Percentiles rank a stretch among this genome's conserved stretches.
phyloP scores from a whole-genome alignment of 805 yeast species.

The Zygosaccharomyces kombuchaensis region DNA sequence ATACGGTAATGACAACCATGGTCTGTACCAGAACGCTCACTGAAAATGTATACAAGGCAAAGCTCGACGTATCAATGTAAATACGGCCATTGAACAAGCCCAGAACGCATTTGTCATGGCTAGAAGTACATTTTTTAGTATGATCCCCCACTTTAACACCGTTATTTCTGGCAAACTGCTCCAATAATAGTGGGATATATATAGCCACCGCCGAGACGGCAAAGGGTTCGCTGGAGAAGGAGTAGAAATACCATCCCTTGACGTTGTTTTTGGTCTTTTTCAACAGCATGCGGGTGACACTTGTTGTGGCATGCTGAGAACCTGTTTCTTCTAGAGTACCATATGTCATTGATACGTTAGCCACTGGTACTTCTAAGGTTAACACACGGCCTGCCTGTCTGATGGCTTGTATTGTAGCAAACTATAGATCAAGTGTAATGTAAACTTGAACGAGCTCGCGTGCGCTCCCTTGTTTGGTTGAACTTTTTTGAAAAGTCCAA shows the following conservation, averaged over 20 bases:
- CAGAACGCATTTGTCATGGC: slow-evolving; percentile 42
- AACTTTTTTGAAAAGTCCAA: background rate
- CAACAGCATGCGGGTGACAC: slow-evolving; percentile 2
- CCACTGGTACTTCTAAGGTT: background rate
- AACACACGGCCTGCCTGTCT: too few species aligned
- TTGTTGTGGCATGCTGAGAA: background rate
- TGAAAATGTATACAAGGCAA: slow-evolving; percentile 71
- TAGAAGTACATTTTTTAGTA: slow-evolving; percentile 46
- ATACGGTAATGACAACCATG: slow-evolving; percentile 61
- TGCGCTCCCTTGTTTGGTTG: too few species aligned
- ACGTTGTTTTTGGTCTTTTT: slow-evolving; percentile 38
- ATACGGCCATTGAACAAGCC: slow-evolving; percentile 39
- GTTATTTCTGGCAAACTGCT: slow-evolving; percentile 66
- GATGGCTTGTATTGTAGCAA: too few species aligned
- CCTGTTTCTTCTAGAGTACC: slow-evolving; percentile 5
- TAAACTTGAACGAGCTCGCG: too few species aligned
- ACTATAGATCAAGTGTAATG: background rate
- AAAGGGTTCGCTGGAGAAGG: slow-evolving; percentile 79
- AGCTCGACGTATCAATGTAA: slow-evolving; percentile 67
- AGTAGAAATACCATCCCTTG: slow-evolving; percentile 64
- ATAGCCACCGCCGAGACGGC: slow-evolving; percentile 76
- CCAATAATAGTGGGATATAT: slow-evolving; percentile 66
- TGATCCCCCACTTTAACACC: slow-evolving; percentile 63
- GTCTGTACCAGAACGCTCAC: slow-evolving; percentile 70
- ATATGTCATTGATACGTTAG: slow-evolving; percentile 10